A percentile compares a stretch with the other conserved stretches of the same genome.
Conservation (phyloP, 2,329 filamentous ascomycete species). For the Paecilomyces formosus region DNA sequence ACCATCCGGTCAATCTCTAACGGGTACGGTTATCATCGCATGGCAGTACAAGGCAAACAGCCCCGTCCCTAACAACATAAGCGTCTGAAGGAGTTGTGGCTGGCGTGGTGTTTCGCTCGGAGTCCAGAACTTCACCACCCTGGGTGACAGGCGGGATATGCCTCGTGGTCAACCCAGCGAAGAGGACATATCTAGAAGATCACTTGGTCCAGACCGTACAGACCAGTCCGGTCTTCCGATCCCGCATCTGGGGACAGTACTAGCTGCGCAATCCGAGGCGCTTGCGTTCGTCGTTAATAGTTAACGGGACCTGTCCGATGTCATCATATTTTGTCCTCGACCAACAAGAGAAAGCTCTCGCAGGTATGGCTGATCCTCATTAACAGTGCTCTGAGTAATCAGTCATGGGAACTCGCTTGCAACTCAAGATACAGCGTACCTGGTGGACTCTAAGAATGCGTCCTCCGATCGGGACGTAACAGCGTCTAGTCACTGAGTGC, state of each 20-base stretch:
- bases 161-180: background rate
- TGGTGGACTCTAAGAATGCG: background rate
- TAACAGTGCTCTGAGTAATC: background rate
- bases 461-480: background rate
- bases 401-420: background rate
- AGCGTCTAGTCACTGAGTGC: background rate
- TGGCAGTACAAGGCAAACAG: background rate
- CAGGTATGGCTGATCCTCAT: background rate
- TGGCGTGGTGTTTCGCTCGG: background rate
- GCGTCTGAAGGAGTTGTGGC: background rate
- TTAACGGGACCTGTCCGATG: background rate
- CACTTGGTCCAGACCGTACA: background rate
- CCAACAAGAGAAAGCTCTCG: background rate
- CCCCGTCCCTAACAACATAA: background rate
- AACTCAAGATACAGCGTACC: background rate
- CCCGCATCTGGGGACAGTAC: background rate
- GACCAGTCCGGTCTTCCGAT: background rate
- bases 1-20: no score
- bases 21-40: no score
- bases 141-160: background rate
- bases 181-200: background rate
- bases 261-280: background rate
- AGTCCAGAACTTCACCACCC: background rate
- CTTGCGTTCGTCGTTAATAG: background rate
- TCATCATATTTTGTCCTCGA: background rate